Percentiles rank a stretch among this genome's conserved stretches.
phyloP scores from a whole-genome alignment of 805 yeast species.

The Schwanniomyces yamadae region DNA sequence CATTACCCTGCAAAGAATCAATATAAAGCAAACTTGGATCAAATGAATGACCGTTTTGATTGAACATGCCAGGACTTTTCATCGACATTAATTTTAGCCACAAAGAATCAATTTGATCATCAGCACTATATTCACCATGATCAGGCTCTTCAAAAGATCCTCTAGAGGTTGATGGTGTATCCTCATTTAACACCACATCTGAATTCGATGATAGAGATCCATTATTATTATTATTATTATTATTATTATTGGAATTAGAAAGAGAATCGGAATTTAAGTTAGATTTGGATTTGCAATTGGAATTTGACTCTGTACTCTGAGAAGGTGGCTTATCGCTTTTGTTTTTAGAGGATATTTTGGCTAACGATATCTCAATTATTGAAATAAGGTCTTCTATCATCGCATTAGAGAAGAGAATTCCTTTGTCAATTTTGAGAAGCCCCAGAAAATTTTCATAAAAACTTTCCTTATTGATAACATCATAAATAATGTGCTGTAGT shows the following conservation, averaged over 20 bases:
- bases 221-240: not conserved
- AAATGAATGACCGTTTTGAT: no score
- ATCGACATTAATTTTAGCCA: conserved; percentile 17
- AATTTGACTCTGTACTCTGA: not conserved
- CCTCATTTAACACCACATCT: not conserved
- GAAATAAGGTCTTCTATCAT: conserved; percentile 21
- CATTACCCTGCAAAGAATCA: no score
- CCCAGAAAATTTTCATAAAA: conserved; percentile 1
- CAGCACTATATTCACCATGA: conserved; percentile 10
- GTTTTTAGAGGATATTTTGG: conserved; percentile 7
- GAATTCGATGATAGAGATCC: not conserved
- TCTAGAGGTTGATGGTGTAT: not conserved
- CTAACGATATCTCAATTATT: conserved; percentile 21
- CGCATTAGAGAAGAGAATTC: conserved; percentile 10
- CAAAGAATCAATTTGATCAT: conserved; percentile 15
- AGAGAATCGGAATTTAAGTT: conserved; percentile 3
- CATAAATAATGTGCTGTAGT: conserved; percentile 7
- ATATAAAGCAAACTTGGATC: no score
- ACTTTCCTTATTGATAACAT: conserved; percentile 6
- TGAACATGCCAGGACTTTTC: no score
- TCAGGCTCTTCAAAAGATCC: not conserved
- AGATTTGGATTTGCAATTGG: not conserved
- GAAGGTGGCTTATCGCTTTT: conserved; percentile 2
- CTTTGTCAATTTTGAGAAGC: conserved; percentile 1
- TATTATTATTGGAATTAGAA: not conserved